Evolutionary conservation across 148 eudicot genomes (phyloP).

Genomic region (Limonium bicolor): DNA sequence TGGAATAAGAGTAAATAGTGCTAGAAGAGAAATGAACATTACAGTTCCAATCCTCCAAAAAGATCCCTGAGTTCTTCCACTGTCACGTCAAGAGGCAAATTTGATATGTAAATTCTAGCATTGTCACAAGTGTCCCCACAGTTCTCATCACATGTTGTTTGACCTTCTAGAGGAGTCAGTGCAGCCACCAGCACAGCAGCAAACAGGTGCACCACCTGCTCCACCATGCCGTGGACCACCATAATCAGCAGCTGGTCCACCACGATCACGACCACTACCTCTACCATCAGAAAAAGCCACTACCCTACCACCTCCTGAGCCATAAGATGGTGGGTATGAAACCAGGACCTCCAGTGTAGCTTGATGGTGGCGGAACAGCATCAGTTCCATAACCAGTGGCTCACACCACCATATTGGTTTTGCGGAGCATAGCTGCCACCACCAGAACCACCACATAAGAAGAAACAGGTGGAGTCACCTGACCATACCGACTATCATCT

Average conservation of each 20-base stretch:
- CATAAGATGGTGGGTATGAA: slow-evolving; percentile 74
- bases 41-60: slow-evolving; percentile 97
- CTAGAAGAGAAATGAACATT: slow-evolving; percentile 12
- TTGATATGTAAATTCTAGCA: slow-evolving; percentile 80
- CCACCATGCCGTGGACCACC: slow-evolving; percentile 31
- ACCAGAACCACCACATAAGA: slow-evolving; percentile 41
- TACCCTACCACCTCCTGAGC: too few relatives aligned
- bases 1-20: too few relatives aligned
- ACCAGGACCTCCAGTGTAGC: slow-evolving; percentile 65
- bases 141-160: slow-evolving; percentile 86
- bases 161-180: slow-evolving; percentile 52
- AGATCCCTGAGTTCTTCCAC: slow-evolving; percentile 69
- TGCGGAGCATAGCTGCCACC: slow-evolving; percentile 39
- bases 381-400: slow-evolving; percentile 48
- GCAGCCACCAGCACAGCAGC: too few relatives aligned
- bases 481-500: slow-evolving; percentile 47
- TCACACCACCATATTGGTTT: slow-evolving; percentile 36
- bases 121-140: slow-evolving; percentile 86
- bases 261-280: slow-evolving; percentile 44
- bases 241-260: slow-evolving; percentile 53
- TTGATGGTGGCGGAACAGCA: slow-evolving; percentile 83
- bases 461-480: slow-evolving; percentile 30
- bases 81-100: slow-evolving; percentile 85
- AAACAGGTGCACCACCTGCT: slow-evolving; percentile 32
- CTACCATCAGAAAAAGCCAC: slow-evolving; percentile 36